Evolutionary conservation across 2,329 filamentous ascomycete species (phyloP).

Genomic region (Nigrospora sphaerica): DNA sequence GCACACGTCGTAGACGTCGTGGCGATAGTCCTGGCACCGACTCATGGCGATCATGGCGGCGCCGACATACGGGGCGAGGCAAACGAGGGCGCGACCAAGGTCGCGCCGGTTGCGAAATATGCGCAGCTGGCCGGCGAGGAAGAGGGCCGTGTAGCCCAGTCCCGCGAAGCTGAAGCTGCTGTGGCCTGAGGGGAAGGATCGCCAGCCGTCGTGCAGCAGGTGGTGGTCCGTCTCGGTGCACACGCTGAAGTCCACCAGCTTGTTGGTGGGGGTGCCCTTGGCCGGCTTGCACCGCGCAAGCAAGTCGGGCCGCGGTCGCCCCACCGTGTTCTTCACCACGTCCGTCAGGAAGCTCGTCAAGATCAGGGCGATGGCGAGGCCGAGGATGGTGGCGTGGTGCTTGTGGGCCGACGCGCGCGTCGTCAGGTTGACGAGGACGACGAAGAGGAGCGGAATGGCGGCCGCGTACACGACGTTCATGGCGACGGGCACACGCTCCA

Average conservation of each 20-base stretch:
- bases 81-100: constrained; percentile 48
- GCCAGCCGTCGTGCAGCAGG: constrained; percentile 73
- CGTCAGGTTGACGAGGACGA: constrained; percentile 59
- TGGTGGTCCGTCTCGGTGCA: constrained; percentile 68
- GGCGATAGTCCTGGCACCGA: constrained; percentile 62
- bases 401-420: constrained; percentile 64
- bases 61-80: constrained; percentile 51
- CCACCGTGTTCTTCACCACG: constrained; percentile 81
- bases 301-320: constrained; percentile 59
- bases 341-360: constrained; percentile 82
- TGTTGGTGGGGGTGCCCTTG: constrained; percentile 35
- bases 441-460: constrained; percentile 58
- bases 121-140: constrained; percentile 59
- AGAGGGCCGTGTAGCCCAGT: constrained; percentile 66
- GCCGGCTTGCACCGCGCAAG: constrained; percentile 73
- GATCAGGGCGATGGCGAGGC: constrained; percentile 69
- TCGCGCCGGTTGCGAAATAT: constrained; percentile 46
- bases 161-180: constrained; percentile 74
- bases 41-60: constrained; percentile 64
- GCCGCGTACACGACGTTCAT: constrained; percentile 77
- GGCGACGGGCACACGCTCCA: constrained; percentile 75
- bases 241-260: constrained; percentile 57
- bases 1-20: constrained; percentile 64
- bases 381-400: constrained; percentile 77
- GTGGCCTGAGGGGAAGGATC: constrained; percentile 77